Conservation (phyloP, 345 rosid species). For the Eucalyptus globulus region DNA sequence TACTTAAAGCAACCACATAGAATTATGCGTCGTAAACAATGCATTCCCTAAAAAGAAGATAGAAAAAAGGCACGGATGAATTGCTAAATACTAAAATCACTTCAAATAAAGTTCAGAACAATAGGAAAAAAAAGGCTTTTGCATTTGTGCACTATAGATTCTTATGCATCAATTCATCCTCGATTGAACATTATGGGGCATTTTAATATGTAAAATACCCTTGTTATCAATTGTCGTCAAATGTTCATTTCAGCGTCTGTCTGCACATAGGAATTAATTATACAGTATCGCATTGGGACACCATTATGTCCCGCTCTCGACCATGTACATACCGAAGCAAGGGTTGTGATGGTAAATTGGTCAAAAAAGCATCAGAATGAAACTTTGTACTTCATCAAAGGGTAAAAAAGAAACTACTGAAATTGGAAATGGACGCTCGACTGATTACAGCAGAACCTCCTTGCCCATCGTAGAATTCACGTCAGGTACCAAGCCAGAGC, state of each 20-base stretch:
- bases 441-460: not conserved
- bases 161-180: not conserved
- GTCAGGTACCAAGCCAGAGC: not conserved
- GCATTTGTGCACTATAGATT: not conserved
- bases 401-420: not conserved
- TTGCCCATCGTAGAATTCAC: not conserved
- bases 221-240: not conserved
- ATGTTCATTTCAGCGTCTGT: not conserved
- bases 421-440: not conserved
- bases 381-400: not conserved
- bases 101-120: not conserved
- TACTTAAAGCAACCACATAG: not conserved
- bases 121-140: not conserved
- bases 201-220: not conserved
- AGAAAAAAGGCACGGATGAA: not conserved
- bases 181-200: not conserved
- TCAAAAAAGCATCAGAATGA: not conserved
- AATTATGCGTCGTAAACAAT: not conserved
- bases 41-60: not conserved
- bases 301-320: not conserved
- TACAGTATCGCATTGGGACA: not conserved
- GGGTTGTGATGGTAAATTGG: not conserved
- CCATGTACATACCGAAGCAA: not conserved
- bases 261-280: not conserved
- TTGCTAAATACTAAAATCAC: not conserved